Evolutionary conservation across 257 asterid genomes (phyloP), one percentile per base, ranked within the genome.

Genomic region (Eustoma russellianum): DNA sequence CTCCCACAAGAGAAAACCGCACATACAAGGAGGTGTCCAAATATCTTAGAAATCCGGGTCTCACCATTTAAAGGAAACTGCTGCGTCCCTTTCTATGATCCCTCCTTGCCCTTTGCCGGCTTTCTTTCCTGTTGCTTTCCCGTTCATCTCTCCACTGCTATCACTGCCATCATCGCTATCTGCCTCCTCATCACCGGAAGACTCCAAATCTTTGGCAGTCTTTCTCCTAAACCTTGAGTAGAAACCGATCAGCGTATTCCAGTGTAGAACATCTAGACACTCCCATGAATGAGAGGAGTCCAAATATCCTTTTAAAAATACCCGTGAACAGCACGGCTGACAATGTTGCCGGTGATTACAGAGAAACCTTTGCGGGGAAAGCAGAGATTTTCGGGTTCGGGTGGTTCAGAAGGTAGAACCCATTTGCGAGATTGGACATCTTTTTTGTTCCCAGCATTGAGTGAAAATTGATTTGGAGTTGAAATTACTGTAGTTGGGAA

Each of bases 331-430:
- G 77, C 76, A 52, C 65, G 79, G 14, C 97, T 92, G 49, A 74
- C 59, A 7, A 24, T 47, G 59, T 69, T 58, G 50, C 67, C 33
- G 51, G 87, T 77, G 75, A 85, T 75, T 49, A 48, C 74, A 41
- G 94, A 82, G 70, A 88, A 88, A 9, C 97, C 97, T 59, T 82
- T 80, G 54, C 65, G 17, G 69, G 70, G 76, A 85, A 85, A 15
- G 70, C 74, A 48, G 82, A 79, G 57, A 83, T 79, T 68, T 80
- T 76, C 49, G 82, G 74, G 67, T 66, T 69, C 12, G 74, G 68
- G 65, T 77, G 83, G 70, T 52, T 57, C 43, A 43, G 43, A 17
- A 85, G 74, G 69, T 78, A 72, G 62, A 75, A 48, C 67, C 46
- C 33, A 52, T 24, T 8, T 10, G 3, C 1, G 12, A 7, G 52